These are phyloP conservation scores for Naganishia cerealis DNA, from an alignment of 1,284 basidiomycete genomes.

Conservation along the genomic window DNA sequence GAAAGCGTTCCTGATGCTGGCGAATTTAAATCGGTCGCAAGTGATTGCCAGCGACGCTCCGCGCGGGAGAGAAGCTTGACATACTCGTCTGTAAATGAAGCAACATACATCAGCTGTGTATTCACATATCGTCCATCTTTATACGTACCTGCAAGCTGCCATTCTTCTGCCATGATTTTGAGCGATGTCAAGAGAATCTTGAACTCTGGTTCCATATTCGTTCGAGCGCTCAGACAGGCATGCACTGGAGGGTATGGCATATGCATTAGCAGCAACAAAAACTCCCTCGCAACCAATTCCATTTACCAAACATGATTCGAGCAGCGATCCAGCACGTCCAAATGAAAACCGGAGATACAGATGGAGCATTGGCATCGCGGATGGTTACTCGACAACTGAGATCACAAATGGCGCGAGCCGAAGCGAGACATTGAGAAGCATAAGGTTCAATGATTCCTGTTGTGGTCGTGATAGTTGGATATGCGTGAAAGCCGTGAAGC, in stretches of 20 bases:
- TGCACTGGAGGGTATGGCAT: conserved; percentile 39
- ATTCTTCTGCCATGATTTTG: conserved; percentile 46
- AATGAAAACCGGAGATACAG: conserved; percentile 48
- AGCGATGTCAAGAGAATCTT: conserved; percentile 44
- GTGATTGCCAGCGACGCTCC: conserved; percentile 47
- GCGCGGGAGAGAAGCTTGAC: conserved; percentile 51
- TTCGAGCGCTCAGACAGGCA: conserved; percentile 44
- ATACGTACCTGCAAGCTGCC: conserved; percentile 50
- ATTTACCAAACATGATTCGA: conserved; percentile 50
- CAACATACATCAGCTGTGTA: not conserved
- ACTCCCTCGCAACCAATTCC: not conserved
- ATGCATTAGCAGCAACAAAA: not conserved
- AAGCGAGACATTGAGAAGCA: conserved; percentile 43
- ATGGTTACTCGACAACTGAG: conserved; percentile 35
- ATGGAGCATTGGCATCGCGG: conserved; percentile 36
- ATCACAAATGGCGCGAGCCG: conserved; percentile 40
- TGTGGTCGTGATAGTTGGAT: conserved; percentile 47
- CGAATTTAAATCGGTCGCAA: conserved; percentile 33
- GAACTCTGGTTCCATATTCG: conserved; percentile 46
- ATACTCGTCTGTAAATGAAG: conserved; percentile 46
- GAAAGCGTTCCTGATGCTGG: conserved; percentile 44
- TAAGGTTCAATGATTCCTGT: conserved; percentile 49
- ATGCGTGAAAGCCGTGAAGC: conserved; percentile 53
- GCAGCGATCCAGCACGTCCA: conserved; percentile 54
- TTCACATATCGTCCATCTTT: not conserved